A percentile compares a stretch with the other conserved stretches of the same genome.
Evolutionary conservation across 148 eudicot species (phyloP).

Genomic region (Hydrangea macrophylla): DNA sequence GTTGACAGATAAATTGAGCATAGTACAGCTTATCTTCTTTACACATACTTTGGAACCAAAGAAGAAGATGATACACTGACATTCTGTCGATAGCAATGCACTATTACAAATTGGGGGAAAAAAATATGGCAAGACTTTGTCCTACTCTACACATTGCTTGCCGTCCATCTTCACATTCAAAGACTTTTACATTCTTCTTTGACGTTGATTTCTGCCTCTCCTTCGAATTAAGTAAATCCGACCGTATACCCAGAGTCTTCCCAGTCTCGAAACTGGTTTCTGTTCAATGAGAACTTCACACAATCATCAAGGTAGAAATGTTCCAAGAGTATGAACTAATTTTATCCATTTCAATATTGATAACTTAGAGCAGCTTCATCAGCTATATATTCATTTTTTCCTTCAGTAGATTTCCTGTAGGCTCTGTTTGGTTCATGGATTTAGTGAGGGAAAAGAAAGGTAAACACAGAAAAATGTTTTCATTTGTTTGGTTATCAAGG

Average conservation of each 20-base stretch:
- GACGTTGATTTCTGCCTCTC: slow-evolving; percentile 39
- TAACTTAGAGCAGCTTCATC: not conserved
- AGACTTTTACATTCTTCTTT: slow-evolving; percentile 39
- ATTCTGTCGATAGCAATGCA: too few relatives aligned
- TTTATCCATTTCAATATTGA: not conserved
- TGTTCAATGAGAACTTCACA: slow-evolving; percentile 28
- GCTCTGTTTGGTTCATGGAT: not conserved
- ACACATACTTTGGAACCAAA: too few relatives aligned
- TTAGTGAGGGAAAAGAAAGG: too few relatives aligned
- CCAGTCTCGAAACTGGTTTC: slow-evolving; percentile 53
- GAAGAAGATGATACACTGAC: too few relatives aligned
- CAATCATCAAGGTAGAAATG: not conserved
- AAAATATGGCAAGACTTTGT: too few relatives aligned
- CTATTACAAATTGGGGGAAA: too few relatives aligned
- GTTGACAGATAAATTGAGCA: too few relatives aligned
- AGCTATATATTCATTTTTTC: too few relatives aligned
- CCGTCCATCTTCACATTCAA: slow-evolving; percentile 15
- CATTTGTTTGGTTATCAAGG: too few relatives aligned
- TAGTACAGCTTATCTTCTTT: too few relatives aligned
- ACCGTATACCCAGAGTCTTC: slow-evolving; percentile 82
- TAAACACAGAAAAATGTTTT: too few relatives aligned
- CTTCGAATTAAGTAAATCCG: slow-evolving; percentile 69
- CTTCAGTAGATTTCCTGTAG: not conserved
- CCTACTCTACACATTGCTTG: too few relatives aligned
- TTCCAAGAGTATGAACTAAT: not conserved